phyloP scores from a whole-genome alignment of 768 basidiomycete genomes.

The Calocybe cyanea region DNA sequence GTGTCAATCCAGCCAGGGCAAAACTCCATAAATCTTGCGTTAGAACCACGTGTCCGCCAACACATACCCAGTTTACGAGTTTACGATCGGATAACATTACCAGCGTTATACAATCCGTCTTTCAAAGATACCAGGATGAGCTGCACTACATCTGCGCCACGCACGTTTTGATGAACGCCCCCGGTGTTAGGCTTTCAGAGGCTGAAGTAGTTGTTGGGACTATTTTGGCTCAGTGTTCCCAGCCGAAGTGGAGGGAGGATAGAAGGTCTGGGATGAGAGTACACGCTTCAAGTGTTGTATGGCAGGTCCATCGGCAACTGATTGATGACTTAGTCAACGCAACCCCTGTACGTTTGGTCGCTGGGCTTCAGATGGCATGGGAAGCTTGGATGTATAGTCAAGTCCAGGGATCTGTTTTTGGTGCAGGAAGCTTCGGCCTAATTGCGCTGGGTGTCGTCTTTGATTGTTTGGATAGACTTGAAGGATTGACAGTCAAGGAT shows the following conservation, averaged over 20 bases:
- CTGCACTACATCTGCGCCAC: constrained; percentile 67
- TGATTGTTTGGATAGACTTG: constrained; percentile 45
- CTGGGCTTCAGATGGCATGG: constrained; percentile 55
- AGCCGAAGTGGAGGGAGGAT: constrained; percentile 56
- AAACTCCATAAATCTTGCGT: constrained; percentile 36
- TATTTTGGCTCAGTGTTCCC: constrained; percentile 66
- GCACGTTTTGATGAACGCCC: constrained; percentile 57
- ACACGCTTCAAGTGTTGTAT: constrained; percentile 49
- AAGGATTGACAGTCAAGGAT: not conserved
- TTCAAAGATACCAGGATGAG: constrained; percentile 57
- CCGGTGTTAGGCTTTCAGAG: constrained; percentile 56
- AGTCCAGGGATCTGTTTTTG: constrained; percentile 36
- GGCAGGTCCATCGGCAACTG: constrained; percentile 41
- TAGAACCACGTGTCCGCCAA: constrained; percentile 26
- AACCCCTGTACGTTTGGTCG: constrained; percentile 26
- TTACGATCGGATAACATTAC: constrained; percentile 21
- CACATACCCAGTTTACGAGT: constrained; percentile 26
- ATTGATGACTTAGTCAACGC: constrained; percentile 23
- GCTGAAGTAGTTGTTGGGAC: constrained; percentile 74
- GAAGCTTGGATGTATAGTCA: constrained; percentile 58
- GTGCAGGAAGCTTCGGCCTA: constrained; percentile 64
- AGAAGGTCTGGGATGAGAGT: constrained; percentile 61
- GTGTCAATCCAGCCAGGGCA: constrained; percentile 19
- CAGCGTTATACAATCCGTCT: constrained; percentile 34
- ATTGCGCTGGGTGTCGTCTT: constrained; percentile 58